These are phyloP conservation scores for Corymbia maculata DNA, from an alignment of 345 rosid species.

Conservation along the genomic window DNA sequence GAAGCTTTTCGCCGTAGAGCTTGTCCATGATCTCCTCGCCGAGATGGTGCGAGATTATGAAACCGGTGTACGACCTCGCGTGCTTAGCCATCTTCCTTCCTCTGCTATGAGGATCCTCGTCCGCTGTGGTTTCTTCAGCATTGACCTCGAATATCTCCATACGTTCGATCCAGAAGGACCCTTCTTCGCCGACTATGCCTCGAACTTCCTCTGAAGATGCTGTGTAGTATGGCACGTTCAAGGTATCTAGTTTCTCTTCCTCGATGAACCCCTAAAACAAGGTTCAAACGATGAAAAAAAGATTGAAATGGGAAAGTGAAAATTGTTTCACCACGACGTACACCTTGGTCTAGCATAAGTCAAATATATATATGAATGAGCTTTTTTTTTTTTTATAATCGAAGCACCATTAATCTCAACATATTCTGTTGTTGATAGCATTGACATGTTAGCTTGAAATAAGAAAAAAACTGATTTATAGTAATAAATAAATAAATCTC, in stretches of 20 bases:
- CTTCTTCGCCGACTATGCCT: background rate
- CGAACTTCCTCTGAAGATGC: constrained; percentile 4
- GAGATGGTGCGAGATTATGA: constrained; percentile 5
- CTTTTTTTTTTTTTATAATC: background rate
- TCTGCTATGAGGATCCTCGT: background rate
- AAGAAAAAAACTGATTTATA: background rate
- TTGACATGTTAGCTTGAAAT: background rate
- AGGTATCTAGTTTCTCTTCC: constrained; percentile 7
- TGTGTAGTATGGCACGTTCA: constrained; percentile 5
- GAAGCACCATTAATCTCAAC: background rate
- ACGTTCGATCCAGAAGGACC: background rate
- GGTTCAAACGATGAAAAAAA: background rate
- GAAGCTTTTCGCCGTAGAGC: background rate
- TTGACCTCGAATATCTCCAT: background rate
- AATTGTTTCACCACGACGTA: background rate
- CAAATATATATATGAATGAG: background rate
- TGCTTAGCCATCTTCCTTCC: background rate
- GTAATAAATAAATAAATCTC: background rate
- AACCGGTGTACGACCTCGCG: background rate
- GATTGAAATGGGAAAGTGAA: background rate
- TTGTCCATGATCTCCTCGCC: constrained; percentile 1
- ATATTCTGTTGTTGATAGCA: background rate
- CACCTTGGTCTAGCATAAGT: background rate
- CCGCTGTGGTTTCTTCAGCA: background rate
- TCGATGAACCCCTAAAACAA: background rate